phyloP scores from a whole-genome alignment of 108 stramenopile species.

The Cylindrotheca fusiformis region DNA sequence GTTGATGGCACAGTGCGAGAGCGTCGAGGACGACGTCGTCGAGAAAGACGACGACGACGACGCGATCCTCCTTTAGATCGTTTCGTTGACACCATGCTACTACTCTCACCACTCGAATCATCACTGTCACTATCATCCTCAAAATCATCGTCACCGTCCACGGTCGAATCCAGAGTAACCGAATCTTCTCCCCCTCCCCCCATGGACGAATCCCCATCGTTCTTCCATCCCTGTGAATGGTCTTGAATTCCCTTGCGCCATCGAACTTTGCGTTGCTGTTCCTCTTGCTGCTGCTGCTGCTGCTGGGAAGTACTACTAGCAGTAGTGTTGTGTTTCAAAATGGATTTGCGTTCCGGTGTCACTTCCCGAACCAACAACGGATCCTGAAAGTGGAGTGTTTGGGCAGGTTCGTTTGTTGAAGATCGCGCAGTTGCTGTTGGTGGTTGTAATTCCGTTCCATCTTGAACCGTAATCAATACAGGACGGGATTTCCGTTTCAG shows the following conservation, averaged over 20 bases:
- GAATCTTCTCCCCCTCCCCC: constrained; percentile 3
- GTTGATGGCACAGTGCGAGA: neutral
- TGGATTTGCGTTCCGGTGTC: too few relatives aligned
- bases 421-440: too few relatives aligned
- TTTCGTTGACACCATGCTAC: neutral
- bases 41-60: neutral
- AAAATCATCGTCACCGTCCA: neutral
- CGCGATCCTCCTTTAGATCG: neutral
- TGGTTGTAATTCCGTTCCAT: constrained; percentile 12
- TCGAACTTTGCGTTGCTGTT: constrained; percentile 15
- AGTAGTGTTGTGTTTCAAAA: too few relatives aligned
- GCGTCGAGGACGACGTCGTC: neutral
- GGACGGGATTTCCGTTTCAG: constrained; percentile 9
- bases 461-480: constrained; percentile 24
- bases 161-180: neutral
- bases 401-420: too few relatives aligned
- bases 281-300: neutral
- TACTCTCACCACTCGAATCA: constrained; percentile 2
- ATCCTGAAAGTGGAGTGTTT: too few relatives aligned
- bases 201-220: neutral
- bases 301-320: neutral
- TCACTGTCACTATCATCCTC: neutral
- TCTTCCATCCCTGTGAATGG: constrained; percentile 9
- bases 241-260: constrained; percentile 21
- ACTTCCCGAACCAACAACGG: too few relatives aligned